phyloP scores from a whole-genome alignment of 2,329 filamentous ascomycete species.

The Neoascochyta sp. region DNA sequence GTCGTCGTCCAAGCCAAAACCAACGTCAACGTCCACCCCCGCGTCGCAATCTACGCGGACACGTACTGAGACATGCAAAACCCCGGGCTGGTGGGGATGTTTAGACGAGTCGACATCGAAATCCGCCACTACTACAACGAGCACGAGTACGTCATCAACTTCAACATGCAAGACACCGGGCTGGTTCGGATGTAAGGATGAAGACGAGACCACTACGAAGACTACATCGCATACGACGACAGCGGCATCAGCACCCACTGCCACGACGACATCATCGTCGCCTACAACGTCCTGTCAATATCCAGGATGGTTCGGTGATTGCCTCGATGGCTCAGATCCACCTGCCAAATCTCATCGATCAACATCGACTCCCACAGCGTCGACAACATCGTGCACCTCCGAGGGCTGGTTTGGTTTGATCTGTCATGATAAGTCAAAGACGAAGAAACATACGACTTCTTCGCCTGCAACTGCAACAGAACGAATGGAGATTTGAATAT shows the following conservation, averaged over 20 bases:
- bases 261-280: conserved; percentile 28
- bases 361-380: conserved; percentile 16
- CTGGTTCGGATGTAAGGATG: conserved; percentile 62
- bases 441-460: conserved; percentile 9
- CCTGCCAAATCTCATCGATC: conserved; percentile 31
- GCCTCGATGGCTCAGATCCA: conserved; percentile 49
- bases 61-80: conserved; percentile 81
- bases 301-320: conserved; percentile 48
- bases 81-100: conserved; percentile 88
- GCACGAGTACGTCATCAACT: conserved; percentile 31
- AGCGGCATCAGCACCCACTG: conserved; percentile 23
- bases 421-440: conserved; percentile 24
- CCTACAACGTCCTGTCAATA: conserved; percentile 43
- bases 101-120: conserved; percentile 60
- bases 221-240: conserved; percentile 26
- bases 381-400: conserved; percentile 20
- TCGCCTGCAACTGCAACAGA: conserved; percentile 10
- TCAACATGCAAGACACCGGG: conserved; percentile 53
- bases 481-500: conserved; percentile 27
- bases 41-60: conserved; percentile 47
- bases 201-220: conserved; percentile 40
- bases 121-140: conserved; percentile 46
- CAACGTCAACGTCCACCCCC: conserved; percentile 52
- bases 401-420: conserved; percentile 32
- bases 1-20: conserved; percentile 48